Evolutionary conservation across 805 yeast species (phyloP).

Genomic region (Kluyveromyces siamensis): DNA sequence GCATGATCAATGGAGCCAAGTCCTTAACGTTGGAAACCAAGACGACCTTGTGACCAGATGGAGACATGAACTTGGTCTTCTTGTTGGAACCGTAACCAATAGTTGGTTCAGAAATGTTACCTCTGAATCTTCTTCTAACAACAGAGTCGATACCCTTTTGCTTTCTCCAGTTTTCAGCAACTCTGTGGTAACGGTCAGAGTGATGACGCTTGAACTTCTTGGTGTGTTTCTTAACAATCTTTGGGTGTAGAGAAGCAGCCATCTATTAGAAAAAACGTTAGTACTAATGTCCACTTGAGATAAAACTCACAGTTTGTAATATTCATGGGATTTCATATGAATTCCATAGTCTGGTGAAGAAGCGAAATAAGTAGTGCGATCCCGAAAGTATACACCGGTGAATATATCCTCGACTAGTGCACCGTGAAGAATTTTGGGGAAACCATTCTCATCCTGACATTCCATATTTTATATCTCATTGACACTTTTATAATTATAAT

Average conservation of each 20-base stretch:
- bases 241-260: conserved; percentile 98
- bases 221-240: conserved; percentile 99
- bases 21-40: conserved; percentile 88
- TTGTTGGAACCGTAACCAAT: conserved; percentile 99
- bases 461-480: too few relatives aligned
- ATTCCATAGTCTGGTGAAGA: too few relatives aligned
- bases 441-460: too few relatives aligned
- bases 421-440: too few relatives aligned
- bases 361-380: too few relatives aligned
- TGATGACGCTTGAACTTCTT: conserved; percentile 99
- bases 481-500: too few relatives aligned
- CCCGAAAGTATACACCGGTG: too few relatives aligned
- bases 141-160: conserved; percentile 99
- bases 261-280: conserved; percentile 33
- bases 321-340: neutral
- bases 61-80: conserved; percentile 90
- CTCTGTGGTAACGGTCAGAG: conserved; percentile 99
- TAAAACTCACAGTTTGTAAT: neutral
- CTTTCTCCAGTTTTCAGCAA: conserved; percentile 98
- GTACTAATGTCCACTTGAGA: neutral
- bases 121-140: conserved; percentile 99
- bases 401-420: too few relatives aligned
- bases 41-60: conserved; percentile 98
- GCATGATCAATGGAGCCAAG: conserved; percentile 90
- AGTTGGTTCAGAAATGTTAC: conserved; percentile 97